Evolutionary conservation across 352 stramenopile genomes (phyloP).

Genomic region (Globisporangium parvum): DNA sequence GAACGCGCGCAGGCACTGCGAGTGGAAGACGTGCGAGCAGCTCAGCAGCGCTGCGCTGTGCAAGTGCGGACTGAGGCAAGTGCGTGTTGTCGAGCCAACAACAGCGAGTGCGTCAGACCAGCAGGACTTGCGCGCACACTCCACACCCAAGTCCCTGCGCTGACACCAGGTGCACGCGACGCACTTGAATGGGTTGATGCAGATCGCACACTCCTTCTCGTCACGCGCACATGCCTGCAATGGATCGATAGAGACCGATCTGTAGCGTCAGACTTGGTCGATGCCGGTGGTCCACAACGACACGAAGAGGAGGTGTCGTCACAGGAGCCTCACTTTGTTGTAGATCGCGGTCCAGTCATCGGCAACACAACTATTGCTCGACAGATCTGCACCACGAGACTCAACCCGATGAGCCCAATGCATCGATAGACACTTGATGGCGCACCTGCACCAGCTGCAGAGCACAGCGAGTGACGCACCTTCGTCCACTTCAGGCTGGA

Average conservation of each 20-base stretch:
- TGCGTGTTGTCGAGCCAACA: too few species aligned
- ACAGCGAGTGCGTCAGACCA: background rate
- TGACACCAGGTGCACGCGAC: background rate
- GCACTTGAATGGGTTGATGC: conserved; percentile 67
- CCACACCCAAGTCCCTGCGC: too few species aligned
- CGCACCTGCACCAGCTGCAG: too few species aligned
- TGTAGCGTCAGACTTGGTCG: background rate
- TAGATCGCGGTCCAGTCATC: conserved; percentile 44
- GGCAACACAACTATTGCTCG: background rate
- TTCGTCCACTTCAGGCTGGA: conserved; percentile 43
- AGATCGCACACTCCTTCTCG: conserved; percentile 77
- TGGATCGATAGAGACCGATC: too few species aligned
- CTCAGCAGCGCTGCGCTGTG: conserved; percentile 51
- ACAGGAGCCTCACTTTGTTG: conserved; percentile 20
- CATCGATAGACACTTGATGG: background rate
- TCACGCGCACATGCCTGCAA: conserved; percentile 31
- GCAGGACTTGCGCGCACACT: background rate
- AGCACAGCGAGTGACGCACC: conserved; percentile 4
- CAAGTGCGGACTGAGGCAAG: conserved; percentile 21
- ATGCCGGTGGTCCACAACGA: background rate
- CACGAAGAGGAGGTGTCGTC: too few species aligned
- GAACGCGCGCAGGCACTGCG: conserved; percentile 66
- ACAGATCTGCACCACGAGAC: background rate
- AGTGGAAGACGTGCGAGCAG: conserved; percentile 76
- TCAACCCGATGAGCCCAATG: background rate